phyloP scores from a whole-genome alignment of 805 yeast species.

The Sugiyamaella valdiviana region DNA sequence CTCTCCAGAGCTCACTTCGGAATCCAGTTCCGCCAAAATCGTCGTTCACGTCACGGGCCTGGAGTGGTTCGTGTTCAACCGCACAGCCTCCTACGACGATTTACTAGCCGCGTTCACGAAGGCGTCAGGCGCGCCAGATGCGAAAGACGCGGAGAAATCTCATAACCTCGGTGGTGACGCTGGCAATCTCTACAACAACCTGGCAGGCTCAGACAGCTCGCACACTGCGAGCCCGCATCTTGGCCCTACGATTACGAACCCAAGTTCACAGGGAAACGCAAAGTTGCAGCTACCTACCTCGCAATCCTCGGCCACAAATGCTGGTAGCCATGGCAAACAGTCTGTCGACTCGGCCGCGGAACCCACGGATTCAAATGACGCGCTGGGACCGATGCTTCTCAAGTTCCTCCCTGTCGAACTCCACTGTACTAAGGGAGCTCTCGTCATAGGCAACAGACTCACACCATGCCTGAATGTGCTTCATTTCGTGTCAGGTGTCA shows the following conservation, averaged over 20 bases:
- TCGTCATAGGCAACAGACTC: conserved; percentile 71
- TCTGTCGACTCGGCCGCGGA: neutral
- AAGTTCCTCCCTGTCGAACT: conserved; percentile 56
- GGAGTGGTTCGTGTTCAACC: conserved; percentile 77
- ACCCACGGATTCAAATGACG: neutral
- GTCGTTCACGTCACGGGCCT: conserved; percentile 62
- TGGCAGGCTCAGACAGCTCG: too few species aligned
- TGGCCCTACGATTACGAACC: too few species aligned
- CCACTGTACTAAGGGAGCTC: conserved; percentile 56
- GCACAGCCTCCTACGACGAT: conserved; percentile 68
- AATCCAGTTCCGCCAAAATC: conserved; percentile 14
- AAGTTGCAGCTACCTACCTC: too few species aligned
- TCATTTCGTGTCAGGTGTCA: conserved; percentile 50
- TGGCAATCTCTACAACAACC: too few species aligned
- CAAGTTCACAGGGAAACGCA: too few species aligned
- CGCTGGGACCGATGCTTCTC: conserved; percentile 10
- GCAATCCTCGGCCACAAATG: neutral
- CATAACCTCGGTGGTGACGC: too few species aligned
- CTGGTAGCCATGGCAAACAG: neutral
- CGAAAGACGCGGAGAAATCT: neutral
- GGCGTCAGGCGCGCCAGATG: neutral
- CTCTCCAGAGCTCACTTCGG: neutral
- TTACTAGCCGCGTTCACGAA: conserved; percentile 33
- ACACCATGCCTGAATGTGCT: conserved; percentile 68
- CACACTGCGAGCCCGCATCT: too few species aligned